Evolutionary conservation across 768 basidiomycete genomes (phyloP).

Genomic region (Tricholoma hemisulphureum): DNA sequence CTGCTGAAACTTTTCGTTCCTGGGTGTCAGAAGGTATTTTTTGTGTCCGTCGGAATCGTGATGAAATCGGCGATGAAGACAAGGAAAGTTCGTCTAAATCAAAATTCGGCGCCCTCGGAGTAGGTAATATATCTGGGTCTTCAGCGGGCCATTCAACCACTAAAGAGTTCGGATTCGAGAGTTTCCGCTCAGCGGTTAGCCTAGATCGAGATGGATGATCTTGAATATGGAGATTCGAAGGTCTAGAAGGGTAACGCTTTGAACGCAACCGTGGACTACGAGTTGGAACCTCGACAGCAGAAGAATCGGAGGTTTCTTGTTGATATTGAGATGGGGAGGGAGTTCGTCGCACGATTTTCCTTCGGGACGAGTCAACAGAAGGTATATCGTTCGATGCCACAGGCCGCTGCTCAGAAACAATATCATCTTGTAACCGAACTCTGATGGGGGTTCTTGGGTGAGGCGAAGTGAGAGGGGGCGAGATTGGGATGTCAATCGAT

Average conservation of each 20-base stretch:
- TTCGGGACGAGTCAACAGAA: not conserved
- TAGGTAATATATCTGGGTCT: constrained; percentile 46
- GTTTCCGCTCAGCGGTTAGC: constrained; percentile 31
- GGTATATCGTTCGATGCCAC: constrained; percentile 24
- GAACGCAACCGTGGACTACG: constrained; percentile 48
- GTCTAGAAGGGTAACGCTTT: constrained; percentile 48
- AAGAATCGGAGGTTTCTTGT: constrained; percentile 51
- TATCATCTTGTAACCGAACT: constrained; percentile 20
- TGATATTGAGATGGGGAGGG: constrained; percentile 26
- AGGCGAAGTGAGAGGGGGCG: constrained; percentile 37
- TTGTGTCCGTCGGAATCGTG: constrained; percentile 32
- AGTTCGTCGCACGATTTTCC: constrained; percentile 35
- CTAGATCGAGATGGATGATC: constrained; percentile 23
- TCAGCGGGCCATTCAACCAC: constrained; percentile 55
- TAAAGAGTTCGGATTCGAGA: constrained; percentile 45
- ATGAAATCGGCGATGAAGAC: constrained; percentile 25
- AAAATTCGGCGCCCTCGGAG: constrained; percentile 58
- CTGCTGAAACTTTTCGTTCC: constrained; percentile 34
- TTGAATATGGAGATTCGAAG: constrained; percentile 48
- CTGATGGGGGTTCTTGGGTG: constrained; percentile 38
- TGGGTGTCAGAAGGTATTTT: constrained; percentile 42
- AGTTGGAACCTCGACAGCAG: constrained; percentile 33
- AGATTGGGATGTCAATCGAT: constrained; percentile 36
- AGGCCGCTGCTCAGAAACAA: constrained; percentile 27
- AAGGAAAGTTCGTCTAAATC: constrained; percentile 33